phyloP scores from a whole-genome alignment of 345 rosid genomes.

The Salix koriyanagi region DNA sequence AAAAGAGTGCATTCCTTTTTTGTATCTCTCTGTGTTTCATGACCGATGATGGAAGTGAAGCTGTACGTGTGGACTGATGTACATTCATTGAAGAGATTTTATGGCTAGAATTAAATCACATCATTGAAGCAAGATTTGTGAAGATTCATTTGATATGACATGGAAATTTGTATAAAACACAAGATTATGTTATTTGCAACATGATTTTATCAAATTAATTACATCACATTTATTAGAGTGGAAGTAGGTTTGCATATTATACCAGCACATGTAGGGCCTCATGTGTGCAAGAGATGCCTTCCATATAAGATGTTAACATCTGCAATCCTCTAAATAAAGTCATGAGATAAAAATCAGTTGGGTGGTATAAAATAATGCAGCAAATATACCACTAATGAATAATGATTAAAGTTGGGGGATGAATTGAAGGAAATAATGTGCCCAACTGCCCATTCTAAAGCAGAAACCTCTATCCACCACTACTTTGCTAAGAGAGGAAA shows the following conservation, averaged over 20 bases:
- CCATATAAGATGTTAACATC: background rate
- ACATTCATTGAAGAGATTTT: background rate
- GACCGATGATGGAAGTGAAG: background rate
- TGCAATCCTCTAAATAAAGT: background rate
- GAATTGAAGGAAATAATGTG: background rate
- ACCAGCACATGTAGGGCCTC: background rate
- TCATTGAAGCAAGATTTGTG: background rate
- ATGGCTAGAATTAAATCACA: background rate
- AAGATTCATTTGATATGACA: background rate
- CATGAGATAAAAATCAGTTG: background rate
- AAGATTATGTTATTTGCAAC: background rate
- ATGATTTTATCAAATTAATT: background rate
- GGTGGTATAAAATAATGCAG: background rate
- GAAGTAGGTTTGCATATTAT: background rate
- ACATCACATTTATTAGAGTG: background rate
- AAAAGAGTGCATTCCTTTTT: background rate
- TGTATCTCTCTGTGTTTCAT: background rate
- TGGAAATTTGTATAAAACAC: too few relatives aligned
- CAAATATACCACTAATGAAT: background rate
- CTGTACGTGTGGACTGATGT: background rate
- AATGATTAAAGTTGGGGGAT: background rate
- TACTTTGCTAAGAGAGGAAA: background rate
- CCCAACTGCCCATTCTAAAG: background rate
- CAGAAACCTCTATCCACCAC: slow-evolving; percentile 1
- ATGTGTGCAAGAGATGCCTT: background rate